Evolutionary conservation across 169 alveolate species (phyloP).

Genomic region (Plasmodium sp.): DNA sequence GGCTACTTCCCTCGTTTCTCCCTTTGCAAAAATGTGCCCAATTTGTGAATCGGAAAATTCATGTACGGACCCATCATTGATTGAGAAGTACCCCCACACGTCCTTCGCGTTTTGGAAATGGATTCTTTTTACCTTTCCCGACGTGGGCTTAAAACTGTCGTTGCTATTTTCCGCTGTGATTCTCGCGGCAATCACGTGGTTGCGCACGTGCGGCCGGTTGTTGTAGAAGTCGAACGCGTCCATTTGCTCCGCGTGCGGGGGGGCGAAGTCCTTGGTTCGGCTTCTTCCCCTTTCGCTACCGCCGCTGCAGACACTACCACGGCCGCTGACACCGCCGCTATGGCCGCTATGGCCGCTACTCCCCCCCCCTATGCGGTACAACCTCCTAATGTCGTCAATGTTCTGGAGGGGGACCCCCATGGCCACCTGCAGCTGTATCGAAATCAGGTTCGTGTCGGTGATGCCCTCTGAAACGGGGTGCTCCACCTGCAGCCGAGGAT

Average conservation of each 20-base stretch:
- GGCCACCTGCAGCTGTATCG: conserved; percentile 89
- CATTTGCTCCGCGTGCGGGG: neutral
- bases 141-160: conserved; percentile 90
- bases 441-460: conserved; percentile 88
- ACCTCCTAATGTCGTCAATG: conserved; percentile 84
- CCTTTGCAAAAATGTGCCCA: conserved; percentile 91
- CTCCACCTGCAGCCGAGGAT: conserved; percentile 94
- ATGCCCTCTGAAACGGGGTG: conserved; percentile 96
- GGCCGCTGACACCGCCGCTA: neutral
- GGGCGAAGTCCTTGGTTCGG: neutral
- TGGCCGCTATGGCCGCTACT: neutral
- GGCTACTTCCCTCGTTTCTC: conserved; percentile 85
- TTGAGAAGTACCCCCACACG: conserved; percentile 89
- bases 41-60: conserved; percentile 92
- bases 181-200: conserved; percentile 88
- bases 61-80: conserved; percentile 87
- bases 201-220: conserved; percentile 49
- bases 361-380: conserved; percentile 59
- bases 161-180: conserved; percentile 91
- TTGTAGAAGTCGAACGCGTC: conserved; percentile 72
- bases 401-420: conserved; percentile 89
- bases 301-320: neutral
- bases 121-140: conserved; percentile 82
- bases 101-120: conserved; percentile 81
- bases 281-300: neutral